Evolutionary conservation across 2,329 filamentous ascomycete genomes (phyloP).

Genomic region (Ampelomyces quisqualis): DNA sequence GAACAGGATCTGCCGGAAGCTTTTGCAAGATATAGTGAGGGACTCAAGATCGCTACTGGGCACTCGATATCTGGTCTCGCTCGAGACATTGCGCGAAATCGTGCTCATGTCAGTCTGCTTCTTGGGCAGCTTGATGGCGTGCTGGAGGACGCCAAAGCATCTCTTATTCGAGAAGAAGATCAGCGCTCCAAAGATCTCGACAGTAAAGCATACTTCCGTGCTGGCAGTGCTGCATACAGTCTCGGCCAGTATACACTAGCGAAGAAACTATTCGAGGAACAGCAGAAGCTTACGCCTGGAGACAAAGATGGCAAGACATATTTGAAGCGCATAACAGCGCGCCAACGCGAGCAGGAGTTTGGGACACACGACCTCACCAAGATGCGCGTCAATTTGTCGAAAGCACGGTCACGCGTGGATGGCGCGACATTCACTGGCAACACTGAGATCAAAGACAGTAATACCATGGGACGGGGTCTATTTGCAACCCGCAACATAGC

Average conservation of each 20-base stretch:
- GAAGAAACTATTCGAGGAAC: conserved; percentile 36
- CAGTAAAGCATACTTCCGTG: conserved; percentile 51
- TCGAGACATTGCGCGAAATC: conserved; percentile 40
- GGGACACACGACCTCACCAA: conserved; percentile 43
- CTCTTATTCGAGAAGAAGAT: conserved; percentile 28
- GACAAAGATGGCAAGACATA: conserved; percentile 38
- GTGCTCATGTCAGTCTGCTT: conserved; percentile 36
- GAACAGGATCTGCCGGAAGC: conserved; percentile 44
- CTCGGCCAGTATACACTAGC: conserved; percentile 45
- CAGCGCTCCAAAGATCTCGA: conserved; percentile 29
- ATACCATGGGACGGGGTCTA: conserved; percentile 51
- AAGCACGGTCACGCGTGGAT: conserved; percentile 50
- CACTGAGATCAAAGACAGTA: conserved; percentile 46
- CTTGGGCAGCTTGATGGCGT: conserved; percentile 34
- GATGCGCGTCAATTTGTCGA: conserved; percentile 42
- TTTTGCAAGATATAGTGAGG: conserved; percentile 37
- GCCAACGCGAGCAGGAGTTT: conserved; percentile 41
- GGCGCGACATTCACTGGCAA: conserved; percentile 50
- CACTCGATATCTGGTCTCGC: conserved; percentile 20
- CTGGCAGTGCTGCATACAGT: conserved; percentile 50
- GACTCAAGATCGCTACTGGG: conserved; percentile 25
- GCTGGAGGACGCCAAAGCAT: conserved; percentile 32
- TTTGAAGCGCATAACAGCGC: conserved; percentile 21
- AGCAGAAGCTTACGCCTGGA: conserved; percentile 35
- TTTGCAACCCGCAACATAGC: conserved; percentile 53